Evolutionary conservation across 2,329 filamentous ascomycete species (phyloP), one percentile per base, ranked within the genome.

Genomic region (Fusarium sp.): DNA sequence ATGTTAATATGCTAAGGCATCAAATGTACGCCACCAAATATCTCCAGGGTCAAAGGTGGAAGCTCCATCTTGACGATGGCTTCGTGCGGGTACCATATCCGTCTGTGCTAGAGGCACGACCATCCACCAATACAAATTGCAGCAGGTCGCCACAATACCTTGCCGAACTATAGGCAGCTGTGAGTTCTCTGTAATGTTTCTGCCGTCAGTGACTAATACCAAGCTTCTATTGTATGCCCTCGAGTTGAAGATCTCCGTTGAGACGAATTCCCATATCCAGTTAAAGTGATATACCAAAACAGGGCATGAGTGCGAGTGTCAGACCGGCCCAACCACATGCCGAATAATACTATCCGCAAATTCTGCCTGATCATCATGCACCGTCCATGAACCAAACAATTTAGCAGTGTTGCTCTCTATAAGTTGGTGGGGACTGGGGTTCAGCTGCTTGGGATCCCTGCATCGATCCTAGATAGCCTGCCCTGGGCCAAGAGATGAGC

Each of bases 301-400:
- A 31, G 70, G 68, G 39, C 45, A 75, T 25, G 41, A 72, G 55
- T 61, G 60, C 63, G 68, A 73, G 41, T 59, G 74, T 77, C 70
- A 77, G 75, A 73, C 73, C 74, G 75, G 75, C 49, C 27, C 44
- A 77, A 76, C 64, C 73, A 72, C 66, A 21, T 42, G 61, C 70
- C 70, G 74, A 27, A 21, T 49, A 29, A 68, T 15, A 23, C 37
- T 48, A 46, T 25, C n/a, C 23, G 31, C 42, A 52, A 39, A 23
- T 25, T 62, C 45, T 52, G 37, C 56, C 58, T 42, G 60, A 51
- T 52, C 69, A 64, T 64, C 51, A 44, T 48, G 46, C 49, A 54
- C 39, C 39, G 29, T 54, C 29, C 27, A 51, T 21, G 15, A 42
- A 51, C 33, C 44, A 38, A 41, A 44, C 12, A 49, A 41, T 44